phyloP scores from a whole-genome alignment of 352 stramenopile species.

The Globisporangium heterothallicum region DNA sequence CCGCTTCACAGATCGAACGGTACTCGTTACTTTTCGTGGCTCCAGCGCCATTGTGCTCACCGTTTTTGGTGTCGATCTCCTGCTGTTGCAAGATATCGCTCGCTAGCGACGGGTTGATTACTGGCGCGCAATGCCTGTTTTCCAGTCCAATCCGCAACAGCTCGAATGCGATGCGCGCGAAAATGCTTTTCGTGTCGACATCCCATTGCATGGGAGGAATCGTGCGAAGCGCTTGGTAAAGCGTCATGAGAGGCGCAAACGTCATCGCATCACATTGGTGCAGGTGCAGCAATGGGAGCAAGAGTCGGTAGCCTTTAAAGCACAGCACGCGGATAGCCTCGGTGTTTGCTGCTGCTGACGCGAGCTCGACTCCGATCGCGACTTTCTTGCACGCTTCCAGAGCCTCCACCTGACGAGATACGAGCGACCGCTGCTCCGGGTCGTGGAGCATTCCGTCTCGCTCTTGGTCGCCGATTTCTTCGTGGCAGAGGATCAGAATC shows the following conservation, averaged over 20 bases:
- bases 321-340: constrained; percentile 44
- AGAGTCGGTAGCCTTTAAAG: constrained; percentile 64
- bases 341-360: constrained; percentile 36
- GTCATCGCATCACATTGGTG: constrained; percentile 31
- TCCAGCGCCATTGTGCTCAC: not conserved
- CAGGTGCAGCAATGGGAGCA: constrained; percentile 66
- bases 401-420: constrained; percentile 27
- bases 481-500: constrained; percentile 48
- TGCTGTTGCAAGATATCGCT: not conserved
- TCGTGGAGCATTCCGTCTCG: constrained; percentile 38
- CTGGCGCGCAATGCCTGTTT: constrained; percentile 16
- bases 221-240: constrained; percentile 37
- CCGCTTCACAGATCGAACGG: constrained; percentile 6
- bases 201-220: constrained; percentile 29
- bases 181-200: constrained; percentile 42
- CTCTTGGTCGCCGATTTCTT: constrained; percentile 38
- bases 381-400: constrained; percentile 47
- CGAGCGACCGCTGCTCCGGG: constrained; percentile 21
- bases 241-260: constrained; percentile 47
- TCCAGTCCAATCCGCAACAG: constrained; percentile 38
- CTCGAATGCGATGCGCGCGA: constrained; percentile 51
- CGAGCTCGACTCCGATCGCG: constrained; percentile 58
- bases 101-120: constrained; percentile 20
- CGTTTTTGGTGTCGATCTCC: not conserved
- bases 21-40: constrained; percentile 6